Percentiles rank a stretch among this genome's conserved stretches.
Evolutionary conservation across 129 eudicot species (phyloP).

Genomic region (Arctium minus): DNA sequence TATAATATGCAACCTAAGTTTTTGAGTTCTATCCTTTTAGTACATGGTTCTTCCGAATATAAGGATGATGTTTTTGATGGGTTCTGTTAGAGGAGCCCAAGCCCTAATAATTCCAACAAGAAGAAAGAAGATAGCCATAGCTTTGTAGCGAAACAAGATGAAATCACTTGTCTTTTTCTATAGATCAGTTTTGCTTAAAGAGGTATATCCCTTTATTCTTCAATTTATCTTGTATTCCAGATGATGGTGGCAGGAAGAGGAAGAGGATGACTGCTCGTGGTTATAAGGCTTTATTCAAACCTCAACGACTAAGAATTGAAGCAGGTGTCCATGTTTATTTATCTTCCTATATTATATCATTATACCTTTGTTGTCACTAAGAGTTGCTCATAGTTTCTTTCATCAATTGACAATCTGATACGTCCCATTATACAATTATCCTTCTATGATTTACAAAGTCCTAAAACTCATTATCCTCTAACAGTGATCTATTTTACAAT

Average conservation of each 20-base stretch:
- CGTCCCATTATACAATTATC: neutral
- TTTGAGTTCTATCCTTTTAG: too few relatives aligned
- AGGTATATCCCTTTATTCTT: too few relatives aligned
- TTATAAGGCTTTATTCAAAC: conserved; percentile 40
- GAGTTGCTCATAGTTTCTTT: neutral
- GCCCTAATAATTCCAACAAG: too few relatives aligned
- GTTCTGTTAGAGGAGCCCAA: too few relatives aligned
- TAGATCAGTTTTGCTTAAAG: too few relatives aligned
- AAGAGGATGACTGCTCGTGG: conserved; percentile 37
- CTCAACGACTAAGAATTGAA: conserved; percentile 17
- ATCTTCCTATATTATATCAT: neutral
- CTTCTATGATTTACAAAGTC: neutral
- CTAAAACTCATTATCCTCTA: neutral
- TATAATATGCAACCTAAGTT: too few relatives aligned
- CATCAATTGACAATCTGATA: neutral
- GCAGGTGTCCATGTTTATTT: conserved; percentile 37
- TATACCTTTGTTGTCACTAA: neutral
- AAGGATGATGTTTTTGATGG: too few relatives aligned
- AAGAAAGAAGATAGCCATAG: too few relatives aligned
- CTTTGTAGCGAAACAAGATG: too few relatives aligned
- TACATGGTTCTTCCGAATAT: too few relatives aligned
- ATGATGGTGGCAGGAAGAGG: conserved; percentile 42
- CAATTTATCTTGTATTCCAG: neutral
- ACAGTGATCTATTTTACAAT: neutral
- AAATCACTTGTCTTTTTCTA: too few relatives aligned